These are phyloP conservation scores for Cladosporium velox DNA, from an alignment of 2,329 filamentous ascomycete species.

Conservation along the genomic window DNA sequence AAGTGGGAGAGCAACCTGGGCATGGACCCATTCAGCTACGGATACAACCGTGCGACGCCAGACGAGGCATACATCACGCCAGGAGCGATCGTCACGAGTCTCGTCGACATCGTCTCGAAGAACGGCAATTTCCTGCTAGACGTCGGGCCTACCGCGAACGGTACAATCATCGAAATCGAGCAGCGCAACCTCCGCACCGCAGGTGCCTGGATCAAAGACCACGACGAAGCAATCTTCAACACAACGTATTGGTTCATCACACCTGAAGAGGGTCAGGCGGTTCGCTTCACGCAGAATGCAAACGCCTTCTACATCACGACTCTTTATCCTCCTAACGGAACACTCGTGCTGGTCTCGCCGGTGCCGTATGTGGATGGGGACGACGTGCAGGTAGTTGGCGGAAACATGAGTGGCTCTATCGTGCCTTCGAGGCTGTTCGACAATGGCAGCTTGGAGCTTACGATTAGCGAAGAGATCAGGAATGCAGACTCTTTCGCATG, in stretches of 20 bases:
- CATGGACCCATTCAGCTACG: slow-evolving; percentile 63
- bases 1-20: slow-evolving; percentile 64
- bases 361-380: slow-evolving; percentile 53
- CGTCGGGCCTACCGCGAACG: slow-evolving; percentile 58
- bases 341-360: slow-evolving; percentile 45
- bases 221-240: slow-evolving; percentile 59
- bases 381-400: slow-evolving; percentile 48
- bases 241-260: slow-evolving; percentile 58
- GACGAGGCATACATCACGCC: slow-evolving; percentile 55
- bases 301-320: slow-evolving; percentile 57
- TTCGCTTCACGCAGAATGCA: slow-evolving; percentile 55
- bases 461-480: slow-evolving; percentile 37
- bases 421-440: slow-evolving; percentile 31
- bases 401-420: slow-evolving; percentile 33
- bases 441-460: slow-evolving; percentile 39
- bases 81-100: slow-evolving; percentile 47
- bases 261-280: slow-evolving; percentile 46
- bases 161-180: slow-evolving; percentile 55
- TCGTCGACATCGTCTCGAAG: slow-evolving; percentile 57
- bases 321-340: slow-evolving; percentile 46
- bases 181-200: slow-evolving; percentile 52
- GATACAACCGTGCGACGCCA: slow-evolving; percentile 60
- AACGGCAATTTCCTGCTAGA: slow-evolving; percentile 61
- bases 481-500: slow-evolving; percentile 44
- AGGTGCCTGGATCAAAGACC: slow-evolving; percentile 56